phyloP scores from a whole-genome alignment of 1,139 yeast species.

The Spathaspora sp. region DNA sequence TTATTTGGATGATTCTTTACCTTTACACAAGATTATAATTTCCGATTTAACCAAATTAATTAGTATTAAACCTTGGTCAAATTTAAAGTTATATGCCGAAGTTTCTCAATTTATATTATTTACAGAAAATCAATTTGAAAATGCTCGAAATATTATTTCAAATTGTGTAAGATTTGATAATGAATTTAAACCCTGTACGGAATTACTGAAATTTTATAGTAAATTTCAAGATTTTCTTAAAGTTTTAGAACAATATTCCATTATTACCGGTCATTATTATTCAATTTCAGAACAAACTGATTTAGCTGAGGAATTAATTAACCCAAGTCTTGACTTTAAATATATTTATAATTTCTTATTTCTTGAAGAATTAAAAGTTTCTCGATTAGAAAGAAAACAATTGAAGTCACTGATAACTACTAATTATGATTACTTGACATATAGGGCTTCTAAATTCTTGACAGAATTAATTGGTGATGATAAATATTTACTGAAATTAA shows the following conservation, averaged over 20 bases:
- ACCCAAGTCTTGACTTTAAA: conserved; percentile 25
- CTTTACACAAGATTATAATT: conserved; percentile 22
- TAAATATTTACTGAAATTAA: conserved; percentile 3
- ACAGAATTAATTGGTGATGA: conserved; percentile 15
- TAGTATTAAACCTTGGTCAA: conserved; percentile 29
- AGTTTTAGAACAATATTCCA: conserved; percentile 46
- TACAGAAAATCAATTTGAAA: conserved; percentile 51
- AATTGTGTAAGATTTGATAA: conserved; percentile 70
- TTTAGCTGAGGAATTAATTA: conserved; percentile 17
- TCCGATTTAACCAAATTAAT: conserved; percentile 27
- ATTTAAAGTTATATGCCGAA: conserved; percentile 29
- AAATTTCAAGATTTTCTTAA: conserved; percentile 32
- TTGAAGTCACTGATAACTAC: conserved; percentile 24
- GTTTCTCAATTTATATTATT: conserved; percentile 47
- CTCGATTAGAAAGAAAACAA: conserved; percentile 31
- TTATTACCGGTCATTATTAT: conserved; percentile 36
- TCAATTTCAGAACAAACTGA: conserved; percentile 5
- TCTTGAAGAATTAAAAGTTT: conserved; percentile 25
- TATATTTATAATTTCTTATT: conserved; percentile 25
- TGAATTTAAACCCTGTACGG: conserved; percentile 57
- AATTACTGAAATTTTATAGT: conserved; percentile 44
- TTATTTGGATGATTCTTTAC: conserved; percentile 12
- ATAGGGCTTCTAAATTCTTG: conserved; percentile 22
- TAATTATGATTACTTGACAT: conserved; percentile 35
- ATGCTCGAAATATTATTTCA: conserved; percentile 50